Evolutionary conservation across 1,139 yeast species (phyloP).

Genomic region (Hansenula anomala): DNA sequence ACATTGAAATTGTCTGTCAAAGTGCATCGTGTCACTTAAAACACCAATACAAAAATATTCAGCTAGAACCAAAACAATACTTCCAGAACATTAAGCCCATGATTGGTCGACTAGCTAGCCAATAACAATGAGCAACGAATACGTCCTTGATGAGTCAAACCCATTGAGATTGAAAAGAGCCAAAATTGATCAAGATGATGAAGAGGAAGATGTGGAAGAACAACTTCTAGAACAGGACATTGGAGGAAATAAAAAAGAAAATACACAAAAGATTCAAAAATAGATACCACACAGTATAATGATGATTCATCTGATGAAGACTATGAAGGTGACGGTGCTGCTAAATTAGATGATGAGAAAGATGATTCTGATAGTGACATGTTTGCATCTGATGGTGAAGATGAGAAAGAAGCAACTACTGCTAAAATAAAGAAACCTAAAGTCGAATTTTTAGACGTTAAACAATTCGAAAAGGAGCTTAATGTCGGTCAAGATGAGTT

Average conservation of each 20-base stretch:
- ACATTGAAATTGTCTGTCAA: no score
- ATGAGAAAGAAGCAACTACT: background rate
- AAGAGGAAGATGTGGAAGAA: slow-evolving; percentile 1
- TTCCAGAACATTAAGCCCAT: no score
- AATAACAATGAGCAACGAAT: background rate
- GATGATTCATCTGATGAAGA: slow-evolving; percentile 19
- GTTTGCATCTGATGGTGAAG: slow-evolving; percentile 17
- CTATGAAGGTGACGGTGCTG: slow-evolving; percentile 2
- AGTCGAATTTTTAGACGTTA: slow-evolving; percentile 10
- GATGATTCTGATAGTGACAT: slow-evolving; percentile 17
- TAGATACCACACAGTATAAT: slow-evolving; percentile 13
- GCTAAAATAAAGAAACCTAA: background rate
- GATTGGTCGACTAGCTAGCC: no score
- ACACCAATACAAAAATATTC: no score
- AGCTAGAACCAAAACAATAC: no score
- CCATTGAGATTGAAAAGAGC: slow-evolving; percentile 8
- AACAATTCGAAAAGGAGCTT: slow-evolving; percentile 12
- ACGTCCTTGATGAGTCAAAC: slow-evolving; percentile 7
- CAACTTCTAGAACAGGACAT: slow-evolving; percentile 10
- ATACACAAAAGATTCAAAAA: background rate
- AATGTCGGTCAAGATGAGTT: slow-evolving; percentile 7
- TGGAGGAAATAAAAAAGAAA: slow-evolving; percentile 6
- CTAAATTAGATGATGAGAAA: slow-evolving; percentile 2
- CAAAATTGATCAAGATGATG: background rate
- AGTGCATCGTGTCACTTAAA: no score